phyloP scores from a whole-genome alignment of 2,329 filamentous ascomycete genomes.

The Helotiales sp. region DNA sequence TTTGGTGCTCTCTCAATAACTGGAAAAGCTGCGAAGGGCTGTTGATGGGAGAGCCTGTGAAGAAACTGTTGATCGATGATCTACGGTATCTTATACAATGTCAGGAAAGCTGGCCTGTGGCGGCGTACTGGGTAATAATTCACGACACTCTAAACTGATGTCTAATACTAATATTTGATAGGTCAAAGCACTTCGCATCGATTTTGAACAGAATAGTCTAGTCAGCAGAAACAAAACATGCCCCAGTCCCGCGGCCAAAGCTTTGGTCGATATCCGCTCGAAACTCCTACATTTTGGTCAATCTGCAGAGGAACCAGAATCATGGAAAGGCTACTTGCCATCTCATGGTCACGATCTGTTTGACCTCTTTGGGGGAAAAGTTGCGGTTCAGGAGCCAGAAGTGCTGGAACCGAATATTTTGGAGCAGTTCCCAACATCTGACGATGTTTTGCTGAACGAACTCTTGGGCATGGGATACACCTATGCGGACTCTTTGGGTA shows the following conservation, averaged over 20 bases:
- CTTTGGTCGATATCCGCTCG: constrained; percentile 7
- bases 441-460: constrained; percentile 6
- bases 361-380: background rate
- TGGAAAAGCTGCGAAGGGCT: constrained; percentile 13
- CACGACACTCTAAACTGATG: no score
- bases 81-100: constrained; percentile 8
- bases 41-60: constrained; percentile 8
- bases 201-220: constrained; percentile 14
- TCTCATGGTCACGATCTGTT: constrained; percentile 6
- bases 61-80: constrained; percentile 11
- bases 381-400: background rate
- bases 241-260: background rate
- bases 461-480: constrained; percentile 11
- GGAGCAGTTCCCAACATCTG: constrained; percentile 2
- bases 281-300: constrained; percentile 11
- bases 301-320: background rate
- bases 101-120: constrained; percentile 16
- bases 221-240: background rate
- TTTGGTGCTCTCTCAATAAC: constrained; percentile 7
- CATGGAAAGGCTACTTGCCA: constrained; percentile 11
- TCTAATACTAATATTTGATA: background rate
- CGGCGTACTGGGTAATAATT: constrained; percentile 8
- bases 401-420: background rate
- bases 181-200: constrained; percentile 9
- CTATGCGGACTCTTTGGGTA: background rate